Percentiles rank a stretch among this genome's conserved stretches.
Evolutionary conservation across 129 eudicot genomes (phyloP).

Genomic region (Flaveria trinervia): DNA sequence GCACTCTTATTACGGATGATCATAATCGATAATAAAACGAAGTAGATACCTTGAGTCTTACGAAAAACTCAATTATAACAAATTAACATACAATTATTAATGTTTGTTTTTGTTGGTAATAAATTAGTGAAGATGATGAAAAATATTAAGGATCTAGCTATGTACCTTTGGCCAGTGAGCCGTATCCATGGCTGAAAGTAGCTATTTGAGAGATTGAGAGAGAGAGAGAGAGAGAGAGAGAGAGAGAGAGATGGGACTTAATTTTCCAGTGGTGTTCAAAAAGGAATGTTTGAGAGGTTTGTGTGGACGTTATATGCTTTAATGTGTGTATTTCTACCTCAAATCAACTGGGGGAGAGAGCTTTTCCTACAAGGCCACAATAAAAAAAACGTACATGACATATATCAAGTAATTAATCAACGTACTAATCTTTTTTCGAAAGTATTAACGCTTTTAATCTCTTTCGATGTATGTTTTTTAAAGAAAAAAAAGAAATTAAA

Average conservation of each 20-base stretch:
- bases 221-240: conserved; percentile 1
- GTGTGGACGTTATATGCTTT: conserved; percentile 49
- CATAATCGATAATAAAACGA: background rate
- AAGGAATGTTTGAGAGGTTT: conserved; percentile 51
- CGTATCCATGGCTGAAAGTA: conserved; percentile 60
- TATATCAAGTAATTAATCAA: background rate
- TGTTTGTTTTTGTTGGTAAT: conserved; percentile 12
- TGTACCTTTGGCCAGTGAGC: conserved; percentile 84
- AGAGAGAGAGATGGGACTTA: conserved; percentile 29
- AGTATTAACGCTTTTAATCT: background rate
- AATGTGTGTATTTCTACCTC: conserved; percentile 32
- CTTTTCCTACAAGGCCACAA: background rate
- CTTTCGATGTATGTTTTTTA: background rate
- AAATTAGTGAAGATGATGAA: conserved; percentile 27
- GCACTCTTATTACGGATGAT: conserved; percentile 11
- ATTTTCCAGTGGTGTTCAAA: conserved; percentile 48
- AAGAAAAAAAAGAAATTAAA: background rate
- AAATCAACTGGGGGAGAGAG: conserved; percentile 9
- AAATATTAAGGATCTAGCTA: conserved; percentile 31
- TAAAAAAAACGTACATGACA: background rate
- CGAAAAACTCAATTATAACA: conserved; percentile 11
- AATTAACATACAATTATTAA: background rate
- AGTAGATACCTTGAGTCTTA: conserved; percentile 13
- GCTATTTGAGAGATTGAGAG: background rate
- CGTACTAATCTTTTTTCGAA: background rate